These are phyloP conservation scores for Primulina tabacum DNA, from an alignment of 257 asterid genomes.

Conservation along the genomic window DNA sequence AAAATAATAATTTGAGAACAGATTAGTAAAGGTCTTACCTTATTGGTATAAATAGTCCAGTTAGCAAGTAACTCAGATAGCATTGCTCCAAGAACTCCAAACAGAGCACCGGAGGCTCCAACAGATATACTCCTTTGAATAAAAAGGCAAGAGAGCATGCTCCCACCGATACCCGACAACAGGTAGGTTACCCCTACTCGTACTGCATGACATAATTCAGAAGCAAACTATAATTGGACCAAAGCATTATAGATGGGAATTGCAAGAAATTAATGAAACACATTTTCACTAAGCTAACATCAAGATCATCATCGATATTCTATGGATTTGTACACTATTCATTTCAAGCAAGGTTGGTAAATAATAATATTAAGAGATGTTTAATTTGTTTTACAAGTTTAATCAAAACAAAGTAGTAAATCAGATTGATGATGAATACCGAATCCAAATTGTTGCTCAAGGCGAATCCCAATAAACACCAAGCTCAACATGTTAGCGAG, in stretches of 20 bases:
- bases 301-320: neutral
- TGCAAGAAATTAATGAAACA: neutral
- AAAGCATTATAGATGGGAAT: neutral
- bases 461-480: slow-evolving; percentile 78
- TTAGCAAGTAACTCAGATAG: slow-evolving; percentile 83
- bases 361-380: neutral
- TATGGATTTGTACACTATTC: neutral
- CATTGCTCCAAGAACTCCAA: slow-evolving; percentile 99
- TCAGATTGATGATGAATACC: slow-evolving; percentile 38
- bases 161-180: slow-evolving; percentile 87
- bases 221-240: neutral
- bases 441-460: slow-evolving; percentile 92
- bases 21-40: slow-evolving; percentile 40
- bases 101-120: slow-evolving; percentile 99
- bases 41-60: slow-evolving; percentile 92
- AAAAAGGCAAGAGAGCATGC: slow-evolving; percentile 72
- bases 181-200: slow-evolving; percentile 75
- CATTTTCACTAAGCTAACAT: too few species aligned
- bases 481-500: slow-evolving; percentile 85
- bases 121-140: slow-evolving; percentile 81
- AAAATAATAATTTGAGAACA: neutral
- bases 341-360: neutral
- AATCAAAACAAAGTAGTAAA: neutral
- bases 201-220: slow-evolving; percentile 43
- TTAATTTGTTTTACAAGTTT: neutral